A percentile compares a stretch with the other conserved stretches of the same genome.
Evolutionary conservation across 2,329 filamentous ascomycete species (phyloP).

Genomic region (Ophiostoma triangulosporum): DNA sequence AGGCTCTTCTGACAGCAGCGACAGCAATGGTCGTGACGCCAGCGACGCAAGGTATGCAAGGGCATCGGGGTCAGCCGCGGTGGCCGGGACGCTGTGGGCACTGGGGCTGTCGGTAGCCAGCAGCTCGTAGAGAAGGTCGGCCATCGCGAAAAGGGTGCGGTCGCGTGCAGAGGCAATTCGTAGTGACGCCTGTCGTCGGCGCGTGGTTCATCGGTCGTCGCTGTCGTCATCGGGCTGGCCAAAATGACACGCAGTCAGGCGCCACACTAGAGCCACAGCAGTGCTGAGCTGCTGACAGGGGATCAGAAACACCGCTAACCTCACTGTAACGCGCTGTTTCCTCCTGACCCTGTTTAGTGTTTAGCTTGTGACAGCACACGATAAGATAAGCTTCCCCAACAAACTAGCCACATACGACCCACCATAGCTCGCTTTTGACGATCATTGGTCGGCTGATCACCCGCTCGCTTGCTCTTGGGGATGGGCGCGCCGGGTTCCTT

Average conservation of each 20-base stretch:
- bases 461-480: neutral
- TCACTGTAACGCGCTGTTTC: neutral
- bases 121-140: conserved; percentile 63
- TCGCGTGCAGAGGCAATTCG: neutral
- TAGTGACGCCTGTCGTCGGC: neutral
- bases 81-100: conserved; percentile 18
- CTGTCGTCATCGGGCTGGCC: neutral
- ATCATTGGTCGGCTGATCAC: neutral
- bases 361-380: neutral
- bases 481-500: neutral
- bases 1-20: conserved; percentile 61
- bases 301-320: neutral
- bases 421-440: neutral
- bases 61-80: conserved; percentile 36
- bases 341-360: neutral
- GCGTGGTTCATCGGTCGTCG: neutral
- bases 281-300: neutral
- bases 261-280: conserved; percentile 9
- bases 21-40: conserved; percentile 60
- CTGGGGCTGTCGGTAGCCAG: conserved; percentile 28
- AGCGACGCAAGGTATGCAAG: conserved; percentile 64
- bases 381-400: conserved; percentile 11
- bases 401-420: conserved; percentile 2
- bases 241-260: conserved; percentile 5
- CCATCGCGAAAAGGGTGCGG: conserved; percentile 30